These are phyloP conservation scores for Rubroshorea leprosula DNA, from an alignment of 345 rosid genomes.

Conservation along the genomic window DNA sequence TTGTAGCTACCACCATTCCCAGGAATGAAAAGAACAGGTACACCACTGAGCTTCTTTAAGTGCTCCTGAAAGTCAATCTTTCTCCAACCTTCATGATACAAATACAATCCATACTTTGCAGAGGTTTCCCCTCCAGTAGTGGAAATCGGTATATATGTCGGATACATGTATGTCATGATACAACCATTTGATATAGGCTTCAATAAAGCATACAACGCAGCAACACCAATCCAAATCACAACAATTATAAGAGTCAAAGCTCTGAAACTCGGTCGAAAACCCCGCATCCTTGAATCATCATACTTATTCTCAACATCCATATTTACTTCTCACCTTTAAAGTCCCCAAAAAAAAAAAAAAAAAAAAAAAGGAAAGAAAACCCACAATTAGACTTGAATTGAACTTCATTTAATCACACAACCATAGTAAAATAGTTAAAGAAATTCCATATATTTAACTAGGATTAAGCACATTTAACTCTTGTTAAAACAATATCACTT, in stretches of 20 bases:
- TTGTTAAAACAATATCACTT: too few species aligned
- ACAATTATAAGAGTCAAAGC: slow-evolving; percentile 36
- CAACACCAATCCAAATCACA: slow-evolving; percentile 47
- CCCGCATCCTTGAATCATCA: slow-evolving; percentile 14
- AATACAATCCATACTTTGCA: slow-evolving; percentile 63
- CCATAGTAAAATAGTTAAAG: too few species aligned
- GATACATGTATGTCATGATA: slow-evolving; percentile 95
- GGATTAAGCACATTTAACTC: too few species aligned
- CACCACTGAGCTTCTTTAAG: slow-evolving; percentile 76
- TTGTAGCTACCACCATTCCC: slow-evolving; percentile 98
- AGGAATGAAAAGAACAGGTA: slow-evolving; percentile 91
- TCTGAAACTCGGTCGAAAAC: slow-evolving; percentile 35
- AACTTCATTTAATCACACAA: background rate
- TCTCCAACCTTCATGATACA: slow-evolving; percentile 98
- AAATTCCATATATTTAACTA: too few species aligned
- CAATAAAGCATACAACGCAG: slow-evolving; percentile 52
- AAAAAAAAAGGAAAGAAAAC: background rate
- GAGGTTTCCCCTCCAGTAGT: slow-evolving; percentile 34
- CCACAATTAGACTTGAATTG: background rate
- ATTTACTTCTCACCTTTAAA: background rate
- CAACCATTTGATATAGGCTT: slow-evolving; percentile 89
- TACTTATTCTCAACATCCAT: slow-evolving; percentile 12
- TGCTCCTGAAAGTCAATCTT: slow-evolving; percentile 81
- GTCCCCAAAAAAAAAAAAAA: too few species aligned
- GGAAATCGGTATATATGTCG: slow-evolving; percentile 83